phyloP scores from a whole-genome alignment of 2,329 filamentous ascomycete genomes.

The Daldinia sp. region DNA sequence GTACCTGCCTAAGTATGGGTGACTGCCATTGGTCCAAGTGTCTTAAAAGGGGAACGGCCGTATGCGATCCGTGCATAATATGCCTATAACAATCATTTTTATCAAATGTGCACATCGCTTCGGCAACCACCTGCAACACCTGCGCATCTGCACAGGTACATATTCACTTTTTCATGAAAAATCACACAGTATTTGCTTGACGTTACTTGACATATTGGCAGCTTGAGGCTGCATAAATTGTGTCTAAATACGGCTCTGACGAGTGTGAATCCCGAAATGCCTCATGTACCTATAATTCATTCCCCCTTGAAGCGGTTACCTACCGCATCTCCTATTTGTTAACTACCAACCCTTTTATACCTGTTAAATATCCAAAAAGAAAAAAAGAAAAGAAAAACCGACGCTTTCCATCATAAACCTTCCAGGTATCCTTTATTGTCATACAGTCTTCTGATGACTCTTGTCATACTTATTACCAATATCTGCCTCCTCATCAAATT shows the following conservation, averaged over 20 bases:
- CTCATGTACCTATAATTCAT: background rate
- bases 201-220: background rate
- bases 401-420: background rate
- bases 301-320: background rate
- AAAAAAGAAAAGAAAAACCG: background rate
- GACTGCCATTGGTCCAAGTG: background rate
- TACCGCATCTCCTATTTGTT: background rate
- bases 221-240: background rate
- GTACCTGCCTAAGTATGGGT: no score
- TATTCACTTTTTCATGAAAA: background rate
- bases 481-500: constrained; percentile 55
- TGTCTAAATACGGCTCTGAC: background rate
- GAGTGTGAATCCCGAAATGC: background rate
- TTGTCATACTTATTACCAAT: constrained; percentile 44
- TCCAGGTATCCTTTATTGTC: constrained; percentile 3
- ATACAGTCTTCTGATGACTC: constrained; percentile 35
- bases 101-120: background rate
- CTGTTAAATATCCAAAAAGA: background rate
- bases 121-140: background rate
- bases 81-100: background rate
- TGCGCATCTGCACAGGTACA: background rate
- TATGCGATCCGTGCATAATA: constrained; percentile 8
- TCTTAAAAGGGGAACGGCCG: constrained; percentile 15
- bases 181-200: no score
- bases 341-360: background rate